Evolutionary conservation across 164 flowering plant species (phyloP).

Genomic region (Vitis rupestris): DNA sequence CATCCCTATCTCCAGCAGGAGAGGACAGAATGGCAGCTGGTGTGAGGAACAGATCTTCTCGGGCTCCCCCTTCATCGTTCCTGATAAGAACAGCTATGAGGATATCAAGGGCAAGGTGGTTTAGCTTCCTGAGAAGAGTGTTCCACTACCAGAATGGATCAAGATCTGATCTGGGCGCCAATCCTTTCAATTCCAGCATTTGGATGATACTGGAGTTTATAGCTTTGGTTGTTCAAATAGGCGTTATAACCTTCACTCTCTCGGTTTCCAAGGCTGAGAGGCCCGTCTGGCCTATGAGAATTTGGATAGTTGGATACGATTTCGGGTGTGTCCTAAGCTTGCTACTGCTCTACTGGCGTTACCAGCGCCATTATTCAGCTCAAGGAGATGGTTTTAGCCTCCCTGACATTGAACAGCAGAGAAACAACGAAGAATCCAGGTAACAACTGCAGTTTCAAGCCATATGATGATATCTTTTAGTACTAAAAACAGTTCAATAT

Average conservation of each 20-base stretch:
- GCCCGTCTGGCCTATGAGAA: constrained; percentile 89
- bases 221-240: constrained; percentile 62
- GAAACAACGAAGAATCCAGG: constrained; percentile 67
- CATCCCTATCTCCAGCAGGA: constrained; percentile 26
- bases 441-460: constrained; percentile 8
- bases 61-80: constrained; percentile 37
- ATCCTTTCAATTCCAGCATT: constrained; percentile 74
- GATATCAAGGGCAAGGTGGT: constrained; percentile 88
- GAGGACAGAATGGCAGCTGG: constrained; percentile 23
- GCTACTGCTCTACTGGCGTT: constrained; percentile 68
- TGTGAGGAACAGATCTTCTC: constrained; percentile 27
- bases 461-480: no score
- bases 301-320: constrained; percentile 83
- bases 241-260: constrained; percentile 42
- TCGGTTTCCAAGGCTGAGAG: constrained; percentile 57
- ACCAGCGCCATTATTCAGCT: constrained; percentile 32
- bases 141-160: constrained; percentile 91
- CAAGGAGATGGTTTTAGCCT: constrained; percentile 34
- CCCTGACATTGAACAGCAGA: constrained; percentile 58
- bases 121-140: constrained; percentile 78
- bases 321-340: constrained; percentile 66
- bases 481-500: no score
- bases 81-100: constrained; percentile 68
- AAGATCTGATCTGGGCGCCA: constrained; percentile 77
- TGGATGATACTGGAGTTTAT: constrained; percentile 81